These are phyloP conservation scores for Lactuca sativa DNA, from an alignment of 129 eudicot genomes.

Conservation along the genomic window DNA sequence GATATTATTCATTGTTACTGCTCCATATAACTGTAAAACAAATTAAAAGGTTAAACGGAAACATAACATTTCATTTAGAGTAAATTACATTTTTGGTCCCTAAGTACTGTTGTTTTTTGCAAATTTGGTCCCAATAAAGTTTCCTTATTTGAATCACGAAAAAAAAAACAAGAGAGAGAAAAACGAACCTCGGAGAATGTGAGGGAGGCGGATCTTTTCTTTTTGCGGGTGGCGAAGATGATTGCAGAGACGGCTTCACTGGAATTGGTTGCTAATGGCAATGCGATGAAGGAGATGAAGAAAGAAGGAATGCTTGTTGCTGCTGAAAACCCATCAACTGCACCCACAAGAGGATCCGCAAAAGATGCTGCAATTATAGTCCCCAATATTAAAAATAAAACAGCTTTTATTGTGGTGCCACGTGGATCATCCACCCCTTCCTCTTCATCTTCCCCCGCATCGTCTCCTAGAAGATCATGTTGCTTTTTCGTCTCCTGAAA, in stretches of 20 bases:
- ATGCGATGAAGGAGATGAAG: constrained; percentile 85
- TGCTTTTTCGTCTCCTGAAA: constrained; percentile 68
- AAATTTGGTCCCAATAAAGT: no score
- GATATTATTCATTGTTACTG: constrained; percentile 81
- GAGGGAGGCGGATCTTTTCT: constrained; percentile 77
- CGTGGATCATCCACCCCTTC: constrained; percentile 67
- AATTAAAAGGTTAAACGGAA: neutral
- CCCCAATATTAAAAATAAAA: constrained; percentile 56
- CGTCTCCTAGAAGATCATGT: constrained; percentile 56
- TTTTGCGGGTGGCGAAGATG: constrained; percentile 78
- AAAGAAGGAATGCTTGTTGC: constrained; percentile 91
- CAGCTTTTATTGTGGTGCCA: constrained; percentile 62
- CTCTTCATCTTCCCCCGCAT: constrained; percentile 66
- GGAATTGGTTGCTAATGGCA: constrained; percentile 92
- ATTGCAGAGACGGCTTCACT: constrained; percentile 96
- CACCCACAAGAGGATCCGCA: constrained; percentile 95
- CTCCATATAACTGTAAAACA: constrained; percentile 80
- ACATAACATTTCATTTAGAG: no score
- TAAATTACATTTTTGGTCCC: no score
- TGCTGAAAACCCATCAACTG: constrained; percentile 69
- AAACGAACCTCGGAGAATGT: constrained; percentile 88
- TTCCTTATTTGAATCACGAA: no score
- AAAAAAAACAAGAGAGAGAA: neutral
- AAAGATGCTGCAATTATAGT: constrained; percentile 77
- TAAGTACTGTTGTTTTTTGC: no score